Base-by-base conservation (phyloP, 495 filamentous ascomycete species). In the Aspergillus sclerotiicarbonarius region DNA sequence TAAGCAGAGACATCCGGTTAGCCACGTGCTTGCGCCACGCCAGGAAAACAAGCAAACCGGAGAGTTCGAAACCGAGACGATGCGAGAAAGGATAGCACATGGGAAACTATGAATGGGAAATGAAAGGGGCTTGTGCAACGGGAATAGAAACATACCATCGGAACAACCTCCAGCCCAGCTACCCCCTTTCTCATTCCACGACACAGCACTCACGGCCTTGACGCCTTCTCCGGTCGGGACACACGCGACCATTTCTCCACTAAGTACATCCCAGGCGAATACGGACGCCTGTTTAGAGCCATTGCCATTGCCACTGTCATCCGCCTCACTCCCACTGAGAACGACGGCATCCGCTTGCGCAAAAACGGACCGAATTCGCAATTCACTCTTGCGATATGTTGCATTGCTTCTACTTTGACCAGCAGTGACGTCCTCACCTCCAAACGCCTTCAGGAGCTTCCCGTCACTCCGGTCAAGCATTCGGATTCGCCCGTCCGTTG, bases 241-340 rank as follows among this genome's bases (percentile, higher is more conserved):
- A 53, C 76, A 82, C 21, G 84, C 79, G 52, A 87, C 76, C 39
- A 88, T 65, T 53, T 85, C 83, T 1, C 91, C 93, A 39, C 78
- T 88, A 50, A 96, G 63, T n/a, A 96, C 67, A 81, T 96, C 92
- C 91, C 93, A 98, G 12, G 86, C 90, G 80, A 88, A 91, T 16
- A 96, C 80, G 37, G 55, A 62, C 3, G 76, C 76, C 62, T 84
- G 81, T 8, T 86, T 87, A 55, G 85, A 77, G 2, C 65, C 4
- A 13, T 9, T 30, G 20, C 19, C 58, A 4, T 69, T 66, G 25
- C 67, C 70, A 15, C 67, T 72, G 31, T 73, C 69, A 0, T 71
- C 63, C 39, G 76, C 76, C 73, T 97, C 92, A 62, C 89, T 88
- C n/a, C 94, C 94, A 54, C 84, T 88, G 19, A 98, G 65, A 8